Evolutionary conservation across 2,329 filamentous ascomycete species (phyloP).

Genomic region (Magnaporthales sp.): DNA sequence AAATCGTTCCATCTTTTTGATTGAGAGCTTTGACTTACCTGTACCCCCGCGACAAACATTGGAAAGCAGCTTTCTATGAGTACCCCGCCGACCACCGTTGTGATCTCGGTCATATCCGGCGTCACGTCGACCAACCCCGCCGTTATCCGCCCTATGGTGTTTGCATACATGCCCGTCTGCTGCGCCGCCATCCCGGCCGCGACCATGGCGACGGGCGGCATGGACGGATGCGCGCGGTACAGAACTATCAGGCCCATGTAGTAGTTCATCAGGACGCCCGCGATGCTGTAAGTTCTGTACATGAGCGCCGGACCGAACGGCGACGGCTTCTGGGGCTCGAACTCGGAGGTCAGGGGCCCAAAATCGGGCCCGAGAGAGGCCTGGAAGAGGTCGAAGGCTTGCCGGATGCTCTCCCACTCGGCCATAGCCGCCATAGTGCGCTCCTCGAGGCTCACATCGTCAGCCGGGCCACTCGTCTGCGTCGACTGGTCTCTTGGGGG

Average conservation of each 20-base stretch:
- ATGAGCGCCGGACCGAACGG: slow-evolving; percentile 77
- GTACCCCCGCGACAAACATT: slow-evolving; percentile 78
- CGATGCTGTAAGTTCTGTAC: slow-evolving; percentile 81
- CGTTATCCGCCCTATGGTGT: slow-evolving; percentile 69
- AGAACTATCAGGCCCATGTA: slow-evolving; percentile 78
- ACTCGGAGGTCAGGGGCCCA: slow-evolving; percentile 63
- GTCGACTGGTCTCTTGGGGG: slow-evolving; percentile 35
- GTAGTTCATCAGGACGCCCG: slow-evolving; percentile 79
- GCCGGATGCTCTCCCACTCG: slow-evolving; percentile 71
- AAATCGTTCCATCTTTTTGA: background rate
- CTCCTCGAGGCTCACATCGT: slow-evolving; percentile 51
- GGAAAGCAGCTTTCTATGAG: slow-evolving; percentile 76
- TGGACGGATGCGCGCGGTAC: slow-evolving; percentile 74
- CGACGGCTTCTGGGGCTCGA: slow-evolving; percentile 50
- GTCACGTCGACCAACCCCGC: slow-evolving; percentile 59
- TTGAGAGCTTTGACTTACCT: slow-evolving; percentile 32
- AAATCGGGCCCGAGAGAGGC: slow-evolving; percentile 65
- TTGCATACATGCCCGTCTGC: slow-evolving; percentile 63
- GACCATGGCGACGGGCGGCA: slow-evolving; percentile 86
- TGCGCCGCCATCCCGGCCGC: slow-evolving; percentile 71
- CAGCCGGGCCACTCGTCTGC: slow-evolving; percentile 29
- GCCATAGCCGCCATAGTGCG: slow-evolving; percentile 60
- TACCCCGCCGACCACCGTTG: slow-evolving; percentile 69
- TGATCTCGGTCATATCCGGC: slow-evolving; percentile 48
- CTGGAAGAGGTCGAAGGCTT: slow-evolving; percentile 61